Evolutionary conservation across 208 protist species (phyloP).

Genomic region (Kentomonas sorsogonicus): DNA sequence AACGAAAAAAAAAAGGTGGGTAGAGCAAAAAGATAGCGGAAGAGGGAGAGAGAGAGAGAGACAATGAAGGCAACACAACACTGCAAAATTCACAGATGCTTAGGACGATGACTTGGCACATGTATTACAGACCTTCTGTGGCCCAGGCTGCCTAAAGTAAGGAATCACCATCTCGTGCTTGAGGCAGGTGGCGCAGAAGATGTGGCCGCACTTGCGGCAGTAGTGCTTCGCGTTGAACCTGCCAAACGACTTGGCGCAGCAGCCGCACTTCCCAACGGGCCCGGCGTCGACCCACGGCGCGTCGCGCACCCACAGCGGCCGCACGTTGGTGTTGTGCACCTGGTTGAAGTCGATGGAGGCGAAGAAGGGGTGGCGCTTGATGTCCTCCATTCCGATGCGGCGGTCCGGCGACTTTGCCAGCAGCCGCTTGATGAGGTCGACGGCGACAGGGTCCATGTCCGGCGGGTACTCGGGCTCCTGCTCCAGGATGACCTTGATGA

Average conservation of each 20-base stretch:
- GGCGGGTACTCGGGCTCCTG: constrained; percentile 70
- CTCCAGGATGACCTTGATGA: constrained; percentile 86
- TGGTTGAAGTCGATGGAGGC: constrained; percentile 49
- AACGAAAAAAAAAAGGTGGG: constrained; percentile 1
- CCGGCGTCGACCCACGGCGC: constrained; percentile 78
- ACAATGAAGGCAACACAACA: no score
- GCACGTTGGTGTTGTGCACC: constrained; percentile 33
- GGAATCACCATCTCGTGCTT: constrained; percentile 31
- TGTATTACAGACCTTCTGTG: constrained; percentile 42
- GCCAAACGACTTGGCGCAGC: constrained; percentile 58
- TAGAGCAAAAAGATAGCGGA: constrained; percentile 2
- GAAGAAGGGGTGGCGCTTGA: constrained; percentile 80
- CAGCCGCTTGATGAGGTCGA: constrained; percentile 72
- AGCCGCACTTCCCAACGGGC: constrained; percentile 46
- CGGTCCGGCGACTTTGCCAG: constrained; percentile 64
- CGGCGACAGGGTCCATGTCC: constrained; percentile 59
- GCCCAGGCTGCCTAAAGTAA: constrained; percentile 23
- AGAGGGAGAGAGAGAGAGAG: neutral
- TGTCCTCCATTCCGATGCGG: constrained; percentile 55
- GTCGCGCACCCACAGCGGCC: constrained; percentile 60
- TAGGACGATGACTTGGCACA: constrained; percentile 21
- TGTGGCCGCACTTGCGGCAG: constrained; percentile 81
- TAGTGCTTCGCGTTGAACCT: constrained; percentile 57
- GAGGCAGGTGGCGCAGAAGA: constrained; percentile 77
- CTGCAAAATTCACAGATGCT: neutral